A percentile compares a stretch with the other conserved stretches of the same genome.
Conservation (phyloP, 2,329 filamentous ascomycete species). For the Ilyonectria sp. region DNA sequence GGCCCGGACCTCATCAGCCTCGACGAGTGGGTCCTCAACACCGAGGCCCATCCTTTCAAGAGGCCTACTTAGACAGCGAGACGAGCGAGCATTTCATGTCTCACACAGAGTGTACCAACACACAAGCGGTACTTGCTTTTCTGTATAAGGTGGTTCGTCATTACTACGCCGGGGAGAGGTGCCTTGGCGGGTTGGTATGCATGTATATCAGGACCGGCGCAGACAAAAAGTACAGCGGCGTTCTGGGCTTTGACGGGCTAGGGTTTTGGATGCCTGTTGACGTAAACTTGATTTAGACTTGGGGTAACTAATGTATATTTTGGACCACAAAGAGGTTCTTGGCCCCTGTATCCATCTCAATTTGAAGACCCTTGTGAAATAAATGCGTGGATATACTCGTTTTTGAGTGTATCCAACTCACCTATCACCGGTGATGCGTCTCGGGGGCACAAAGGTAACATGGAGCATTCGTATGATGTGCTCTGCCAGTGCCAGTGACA, state of each 20-base stretch:
- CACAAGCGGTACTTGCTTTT: background rate
- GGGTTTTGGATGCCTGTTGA: conserved; percentile 18
- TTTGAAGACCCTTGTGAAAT: background rate
- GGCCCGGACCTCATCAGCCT: conserved; percentile 76
- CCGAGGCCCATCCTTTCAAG: conserved; percentile 73
- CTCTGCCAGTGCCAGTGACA: no score
- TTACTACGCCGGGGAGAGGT: conserved; percentile 1
- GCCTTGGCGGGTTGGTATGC: conserved; percentile 16
- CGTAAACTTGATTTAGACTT: conserved; percentile 11
- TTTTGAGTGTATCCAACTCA: background rate
- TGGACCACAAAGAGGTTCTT: background rate
- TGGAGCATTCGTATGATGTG: no score
- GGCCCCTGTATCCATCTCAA: background rate
- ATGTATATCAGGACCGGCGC: conserved; percentile 20
- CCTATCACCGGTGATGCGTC: background rate
- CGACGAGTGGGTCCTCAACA: conserved; percentile 79
- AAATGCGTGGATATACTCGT: background rate
- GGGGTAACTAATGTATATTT: conserved; percentile 23
- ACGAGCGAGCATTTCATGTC: conserved; percentile 7
- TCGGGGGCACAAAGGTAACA: background rate
- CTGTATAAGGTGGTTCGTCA: conserved; percentile 14
- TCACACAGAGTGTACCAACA: conserved; percentile 2
- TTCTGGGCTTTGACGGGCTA: conserved; percentile 16
- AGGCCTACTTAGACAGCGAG: conserved; percentile 54
- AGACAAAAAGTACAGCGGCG: conserved; percentile 21